Conservation (phyloP, 2,329 filamentous ascomycete genomes). For the Tolypocladium ovalisporum region DNA sequence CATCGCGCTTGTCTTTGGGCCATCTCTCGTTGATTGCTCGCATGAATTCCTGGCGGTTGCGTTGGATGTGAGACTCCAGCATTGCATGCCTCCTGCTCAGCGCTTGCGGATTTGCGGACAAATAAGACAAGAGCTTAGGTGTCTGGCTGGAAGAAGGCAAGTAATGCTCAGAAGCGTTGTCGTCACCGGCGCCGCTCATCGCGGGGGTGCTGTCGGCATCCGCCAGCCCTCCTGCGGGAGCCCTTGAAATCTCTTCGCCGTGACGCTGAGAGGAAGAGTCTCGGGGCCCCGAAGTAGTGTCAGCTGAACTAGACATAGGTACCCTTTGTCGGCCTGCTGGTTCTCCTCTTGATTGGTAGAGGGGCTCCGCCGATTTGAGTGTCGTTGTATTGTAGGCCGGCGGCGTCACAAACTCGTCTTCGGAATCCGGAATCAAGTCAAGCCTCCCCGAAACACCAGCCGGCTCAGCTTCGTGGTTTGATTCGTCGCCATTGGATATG, state of each 20-base stretch:
- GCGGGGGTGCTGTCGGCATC: too few species aligned
- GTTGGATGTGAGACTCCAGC: slow-evolving; percentile 30
- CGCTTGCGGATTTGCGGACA: slow-evolving; percentile 17
- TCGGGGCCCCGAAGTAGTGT: too few species aligned
- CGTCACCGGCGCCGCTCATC: neutral
- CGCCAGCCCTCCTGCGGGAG: neutral
- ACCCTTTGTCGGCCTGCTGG: too few species aligned
- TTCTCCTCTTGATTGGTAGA: neutral
- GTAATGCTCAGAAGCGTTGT: neutral
- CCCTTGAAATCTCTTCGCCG: neutral
- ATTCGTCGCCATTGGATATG: neutral
- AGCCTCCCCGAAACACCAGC: slow-evolving; percentile 5
- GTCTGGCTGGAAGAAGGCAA: slow-evolving; percentile 12
- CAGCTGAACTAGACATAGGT: neutral
- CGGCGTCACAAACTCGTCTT: slow-evolving; percentile 39
- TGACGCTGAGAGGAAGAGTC: neutral
- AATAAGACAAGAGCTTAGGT: slow-evolving; percentile 15
- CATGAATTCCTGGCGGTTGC: slow-evolving; percentile 37
- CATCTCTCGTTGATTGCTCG: slow-evolving; percentile 35
- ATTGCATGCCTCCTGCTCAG: slow-evolving; percentile 24
- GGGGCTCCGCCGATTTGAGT: neutral
- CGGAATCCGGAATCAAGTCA: slow-evolving; percentile 41
- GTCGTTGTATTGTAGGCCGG: slow-evolving; percentile 12
- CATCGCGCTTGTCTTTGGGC: slow-evolving; percentile 31
- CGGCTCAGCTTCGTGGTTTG: slow-evolving; percentile 3